These are phyloP conservation scores for Cladophialophora immunda DNA, from an alignment of 2,329 filamentous ascomycete genomes.

Conservation along the genomic window DNA sequence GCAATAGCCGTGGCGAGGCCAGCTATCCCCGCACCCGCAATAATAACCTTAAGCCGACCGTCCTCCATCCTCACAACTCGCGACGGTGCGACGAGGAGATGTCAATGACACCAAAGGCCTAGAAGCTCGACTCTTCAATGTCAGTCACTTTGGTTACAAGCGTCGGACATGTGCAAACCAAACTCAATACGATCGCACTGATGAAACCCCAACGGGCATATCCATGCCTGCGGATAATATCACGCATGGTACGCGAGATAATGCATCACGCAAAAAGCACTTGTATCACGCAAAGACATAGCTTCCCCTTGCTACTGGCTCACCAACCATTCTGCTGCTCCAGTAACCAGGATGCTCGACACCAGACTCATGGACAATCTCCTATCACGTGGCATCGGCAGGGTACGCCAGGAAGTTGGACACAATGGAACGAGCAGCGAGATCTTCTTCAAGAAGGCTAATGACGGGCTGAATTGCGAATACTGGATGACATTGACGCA, in stretches of 20 bases:
- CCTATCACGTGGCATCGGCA: constrained; percentile 3
- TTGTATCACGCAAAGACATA: neutral
- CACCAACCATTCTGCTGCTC: neutral
- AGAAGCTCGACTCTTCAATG: neutral
- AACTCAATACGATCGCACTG: neutral
- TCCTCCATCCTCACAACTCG: constrained; percentile 30
- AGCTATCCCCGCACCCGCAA: constrained; percentile 62
- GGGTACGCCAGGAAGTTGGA: neutral
- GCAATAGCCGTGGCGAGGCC: constrained; percentile 60
- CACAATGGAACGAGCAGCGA: neutral
- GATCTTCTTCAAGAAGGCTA: neutral
- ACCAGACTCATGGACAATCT: neutral
- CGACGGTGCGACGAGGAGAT: too few relatives aligned
- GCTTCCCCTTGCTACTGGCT: neutral
- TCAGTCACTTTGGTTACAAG: neutral
- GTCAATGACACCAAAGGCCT: neutral
- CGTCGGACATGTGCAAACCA: constrained; percentile 1
- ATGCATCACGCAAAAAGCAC: constrained; percentile 9
- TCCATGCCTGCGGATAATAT: neutral
- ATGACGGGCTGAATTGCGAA: constrained; percentile 4
- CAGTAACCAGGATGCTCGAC: too few relatives aligned
- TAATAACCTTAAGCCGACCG: constrained; percentile 51
- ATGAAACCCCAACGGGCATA: neutral
- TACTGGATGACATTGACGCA: constrained; percentile 7
- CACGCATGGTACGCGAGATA: too few relatives aligned